Evolutionary conservation across 768 basidiomycete genomes (phyloP), one percentile per base, ranked within the genome.

Genomic region (Lactarius psammicola): DNA sequence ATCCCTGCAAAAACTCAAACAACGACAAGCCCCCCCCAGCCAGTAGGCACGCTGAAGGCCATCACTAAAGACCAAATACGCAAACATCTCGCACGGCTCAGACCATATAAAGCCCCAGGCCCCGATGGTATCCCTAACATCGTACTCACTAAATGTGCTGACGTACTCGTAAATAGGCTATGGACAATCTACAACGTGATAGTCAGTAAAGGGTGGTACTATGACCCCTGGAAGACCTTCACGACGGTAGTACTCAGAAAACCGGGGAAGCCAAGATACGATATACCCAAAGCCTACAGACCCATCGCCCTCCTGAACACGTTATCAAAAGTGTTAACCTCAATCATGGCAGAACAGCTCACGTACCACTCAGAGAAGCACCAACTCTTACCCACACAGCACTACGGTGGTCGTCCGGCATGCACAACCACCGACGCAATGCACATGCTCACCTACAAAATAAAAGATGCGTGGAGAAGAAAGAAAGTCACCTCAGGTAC

Each of bases 401-500:
- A 36, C 36, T 36, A 36, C 10, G 36, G 36, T 10, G 11, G 11
- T n/a, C n/a, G n/a, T n/a, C n/a, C n/a, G n/a, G n/a, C n/a, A n/a
- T n/a, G n/a, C n/a, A n/a, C n/a, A n/a, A n/a, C n/a, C n/a, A n/a
- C n/a, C n/a, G n/a, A n/a, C n/a, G n/a, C n/a, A n/a, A n/a, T n/a
- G n/a, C n/a, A 64, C 13, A 26, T 68, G 4, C 40, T 70, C 3
- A 36, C 38, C 1, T n/a, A 62, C 33, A 49, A 23, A 1, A 66
- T 73, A 51, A 63, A 64, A 23, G 44, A 63, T 18, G 60, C 68
- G 6, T 73, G 80, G 81, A 46, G 75, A 0, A 56, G 61, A 4
- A 59, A 68, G 0, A 74, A 36, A 36, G 36, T 36, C 8, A 10
- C 10, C 1, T 36, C 36, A n/a, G 11, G 36, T 36, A 10, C 36